Base-by-base conservation (phyloP, 225 moss, liverwort and hornwort genomes). In the Pleurozium schreberi region DNA sequence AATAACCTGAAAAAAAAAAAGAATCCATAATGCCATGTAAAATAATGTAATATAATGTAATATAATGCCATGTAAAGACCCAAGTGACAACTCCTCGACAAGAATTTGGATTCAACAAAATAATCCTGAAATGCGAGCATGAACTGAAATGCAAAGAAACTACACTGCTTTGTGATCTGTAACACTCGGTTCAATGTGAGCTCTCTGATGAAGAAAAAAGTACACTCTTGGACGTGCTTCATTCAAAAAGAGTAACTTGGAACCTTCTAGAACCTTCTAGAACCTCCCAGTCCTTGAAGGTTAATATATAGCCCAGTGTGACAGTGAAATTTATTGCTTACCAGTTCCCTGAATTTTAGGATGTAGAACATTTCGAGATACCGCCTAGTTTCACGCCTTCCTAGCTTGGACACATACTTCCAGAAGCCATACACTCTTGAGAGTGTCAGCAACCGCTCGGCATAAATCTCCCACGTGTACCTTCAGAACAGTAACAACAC, bases 311-410 rank as follows among this genome's bases (percentile, higher is more conserved):
- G 18, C 23, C 63, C 63, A 26, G 38, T 6, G 34, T 45, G 62
- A 26, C 45, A 23, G 36, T 55, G 55, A 21, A 30, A 28, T 36
- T 28, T 22, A 50, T 8, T 70, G 82, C 92, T 62, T 89, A 93
- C 94, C 93, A 94, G 18, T 66, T 92, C 93, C 58, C 93, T 91
- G 80, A 90, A 92, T 53, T 94, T 92, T 16, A 94, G 86, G 78
- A 94, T 91, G 90, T 93, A 94, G 75, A 94, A 94, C 94, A 94
- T 94, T 93, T 94, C 94, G 68, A 94, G 91, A 70, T 94, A 94
- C 58, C 94, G 92, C 81, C 90, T 80, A 7, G 90, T 80, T 88
- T 94, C 94, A 33, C 92, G 93, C 79, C 93, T 87, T 52, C 94
- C 93, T 55, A 94, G 92, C 88, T 94, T 90, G 85, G 94, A 94